These are phyloP conservation scores for Collybia mongolica DNA, from an alignment of 768 basidiomycete genomes.

Conservation along the genomic window DNA sequence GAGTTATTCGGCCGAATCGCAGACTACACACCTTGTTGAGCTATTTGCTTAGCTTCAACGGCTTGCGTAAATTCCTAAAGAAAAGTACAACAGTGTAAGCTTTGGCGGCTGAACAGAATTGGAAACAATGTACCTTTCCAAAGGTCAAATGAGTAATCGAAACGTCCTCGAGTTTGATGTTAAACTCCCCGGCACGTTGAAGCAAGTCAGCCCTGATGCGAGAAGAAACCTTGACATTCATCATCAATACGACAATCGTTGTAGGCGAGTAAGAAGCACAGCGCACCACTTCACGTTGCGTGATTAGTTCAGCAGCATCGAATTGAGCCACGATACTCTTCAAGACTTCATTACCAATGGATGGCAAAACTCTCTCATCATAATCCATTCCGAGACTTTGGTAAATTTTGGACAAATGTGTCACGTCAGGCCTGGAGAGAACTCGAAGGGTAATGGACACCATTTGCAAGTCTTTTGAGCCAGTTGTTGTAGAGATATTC, in stretches of 20 bases:
- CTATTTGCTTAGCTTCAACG: constrained; percentile 99
- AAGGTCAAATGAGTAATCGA: constrained; percentile 93
- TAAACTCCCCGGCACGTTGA: constrained; percentile 93
- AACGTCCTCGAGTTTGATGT: constrained; percentile 94
- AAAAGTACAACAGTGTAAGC: constrained; percentile 3
- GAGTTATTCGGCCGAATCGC: too few relatives aligned
- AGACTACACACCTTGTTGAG: constrained; percentile 81
- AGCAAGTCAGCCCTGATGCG: constrained; percentile 90
- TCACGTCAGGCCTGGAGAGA: constrained; percentile 87
- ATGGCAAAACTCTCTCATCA: constrained; percentile 96
- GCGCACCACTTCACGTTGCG: constrained; percentile 94
- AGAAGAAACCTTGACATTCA: constrained; percentile 66
- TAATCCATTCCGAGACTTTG: constrained; percentile 94
- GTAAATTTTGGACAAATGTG: constrained; percentile 90
- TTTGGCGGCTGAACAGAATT: not conserved
- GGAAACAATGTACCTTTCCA: constrained; percentile 58
- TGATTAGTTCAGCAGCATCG: constrained; percentile 95
- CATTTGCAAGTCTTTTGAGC: constrained; percentile 99
- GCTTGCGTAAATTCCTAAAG: constrained; percentile 90
- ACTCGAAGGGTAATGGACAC: constrained; percentile 96
- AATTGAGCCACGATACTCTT: constrained; percentile 99
- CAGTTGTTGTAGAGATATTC: constrained; percentile 99
- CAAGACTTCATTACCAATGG: constrained; percentile 96
- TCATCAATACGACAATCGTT: not conserved
- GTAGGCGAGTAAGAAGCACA: not conserved